Base-by-base conservation (phyloP, 2,329 filamentous ascomycete genomes). In the Achaetomium macrosporum region DNA sequence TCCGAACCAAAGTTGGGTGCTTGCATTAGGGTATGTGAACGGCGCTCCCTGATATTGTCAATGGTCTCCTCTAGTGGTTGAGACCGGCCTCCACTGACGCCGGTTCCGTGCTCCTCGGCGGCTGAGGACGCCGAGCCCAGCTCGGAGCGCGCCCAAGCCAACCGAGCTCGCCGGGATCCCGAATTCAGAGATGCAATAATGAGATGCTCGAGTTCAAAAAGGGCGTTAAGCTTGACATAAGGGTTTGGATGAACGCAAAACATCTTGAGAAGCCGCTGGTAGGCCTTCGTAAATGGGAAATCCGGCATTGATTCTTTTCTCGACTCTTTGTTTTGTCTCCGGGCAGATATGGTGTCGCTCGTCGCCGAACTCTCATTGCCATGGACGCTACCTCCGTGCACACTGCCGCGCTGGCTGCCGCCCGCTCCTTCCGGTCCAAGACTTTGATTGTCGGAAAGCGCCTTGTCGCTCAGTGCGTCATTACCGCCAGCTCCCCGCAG, bases 241-340 rank as follows among this genome's bases (percentile, higher is more conserved):
- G 93, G 93, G 64, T 93, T 95, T 0, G 89, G 88, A 59, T 95
- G 88, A 4, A 91, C 88, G 40, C 88, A 90, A 61, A 99, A 95
- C 72, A 90, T 90, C 58, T 83, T 84, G 31, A 97, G 75, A 1
- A 97, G 76, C 12, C 85, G 83, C 59, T 83, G 78, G 65, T 95
- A 96, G 0, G 90, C 87, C 59, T 83, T 82, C 47, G 82, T 82
- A 65, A 92, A 96, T 0, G 88, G 88, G 61, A 95, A 95, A 37
- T 87, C 83, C 2, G 70, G 58, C 3, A 65, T 66, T 17, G 63
- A 64, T 12, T 68, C 67, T 56, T 66, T 75, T 54, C 54, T 54
- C 11, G 55, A 35, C 47, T 64, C 54, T 39, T 53, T 54, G 53
- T 61, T 59, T 41, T 59, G 64, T 42, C 57, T 60, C 33, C 66